These are phyloP conservation scores for Scedosporium aurantiacum DNA, from an alignment of 2,329 filamentous ascomycete genomes.

Conservation along the genomic window DNA sequence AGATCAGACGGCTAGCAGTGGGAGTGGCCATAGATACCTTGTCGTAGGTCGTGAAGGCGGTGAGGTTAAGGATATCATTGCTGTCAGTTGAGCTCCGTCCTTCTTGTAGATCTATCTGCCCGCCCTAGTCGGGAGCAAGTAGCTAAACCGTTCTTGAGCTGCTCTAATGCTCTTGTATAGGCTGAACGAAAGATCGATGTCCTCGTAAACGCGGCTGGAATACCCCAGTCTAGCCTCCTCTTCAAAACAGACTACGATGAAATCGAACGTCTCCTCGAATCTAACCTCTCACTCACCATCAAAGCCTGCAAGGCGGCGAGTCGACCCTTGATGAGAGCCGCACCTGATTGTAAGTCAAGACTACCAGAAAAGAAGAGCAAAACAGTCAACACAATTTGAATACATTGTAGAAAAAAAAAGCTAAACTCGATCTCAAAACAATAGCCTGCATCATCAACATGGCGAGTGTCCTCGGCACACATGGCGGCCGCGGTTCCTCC, in stretches of 20 bases:
- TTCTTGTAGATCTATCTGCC: background rate
- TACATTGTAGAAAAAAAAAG: background rate
- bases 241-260: conserved; percentile 36
- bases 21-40: background rate
- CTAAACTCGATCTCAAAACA: background rate
- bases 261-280: conserved; percentile 49
- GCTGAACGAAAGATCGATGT: conserved; percentile 30
- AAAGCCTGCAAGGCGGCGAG: conserved; percentile 42
- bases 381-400: background rate
- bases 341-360: conserved; percentile 2
- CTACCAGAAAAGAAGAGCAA: background rate
- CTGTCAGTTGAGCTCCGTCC: background rate
- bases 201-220: conserved; percentile 71
- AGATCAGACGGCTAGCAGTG: too few relatives aligned
- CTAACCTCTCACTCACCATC: conserved; percentile 60
- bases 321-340: conserved; percentile 6
- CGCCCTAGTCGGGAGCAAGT: background rate
- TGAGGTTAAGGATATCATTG: background rate
- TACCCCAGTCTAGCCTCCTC: conserved; percentile 56
- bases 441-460: conserved; percentile 71
- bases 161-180: background rate
- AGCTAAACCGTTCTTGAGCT: background rate
- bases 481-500: conserved; percentile 58
- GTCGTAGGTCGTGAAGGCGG: background rate
- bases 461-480: conserved; percentile 60